Conservation (phyloP, 2,329 filamentous ascomycete species). For the Exophiala phaeomuriformis region DNA sequence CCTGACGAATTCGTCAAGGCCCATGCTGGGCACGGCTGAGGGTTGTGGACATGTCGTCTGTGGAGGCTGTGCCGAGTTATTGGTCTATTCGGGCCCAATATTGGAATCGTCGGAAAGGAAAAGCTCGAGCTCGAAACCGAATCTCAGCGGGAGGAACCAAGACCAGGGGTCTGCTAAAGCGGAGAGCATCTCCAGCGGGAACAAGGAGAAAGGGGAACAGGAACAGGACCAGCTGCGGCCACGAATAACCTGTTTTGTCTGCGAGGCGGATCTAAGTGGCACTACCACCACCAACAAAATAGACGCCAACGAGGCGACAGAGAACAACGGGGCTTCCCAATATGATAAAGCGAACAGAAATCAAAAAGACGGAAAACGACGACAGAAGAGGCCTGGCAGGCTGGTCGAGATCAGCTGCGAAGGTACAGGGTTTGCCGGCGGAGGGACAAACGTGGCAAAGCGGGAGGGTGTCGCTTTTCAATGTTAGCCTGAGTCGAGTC, state of each 20-base stretch:
- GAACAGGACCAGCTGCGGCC: not conserved
- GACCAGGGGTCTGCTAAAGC: constrained; percentile 27
- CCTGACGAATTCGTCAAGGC: constrained; percentile 73
- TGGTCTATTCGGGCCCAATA: constrained; percentile 52
- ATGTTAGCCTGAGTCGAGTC: constrained; percentile 46
- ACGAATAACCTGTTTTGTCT: constrained; percentile 69
- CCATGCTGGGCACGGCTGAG: constrained; percentile 66
- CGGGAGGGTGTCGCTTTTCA: constrained; percentile 75
- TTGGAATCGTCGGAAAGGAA: no score
- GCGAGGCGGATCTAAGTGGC: constrained; percentile 64
- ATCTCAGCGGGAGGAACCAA: constrained; percentile 46
- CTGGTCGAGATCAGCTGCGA: constrained; percentile 75
- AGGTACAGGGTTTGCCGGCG: constrained; percentile 85
- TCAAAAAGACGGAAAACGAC: constrained; percentile 33
- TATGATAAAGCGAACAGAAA: constrained; percentile 18
- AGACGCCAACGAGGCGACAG: not conserved
- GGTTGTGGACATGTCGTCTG: constrained; percentile 84
- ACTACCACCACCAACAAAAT: constrained; percentile 25
- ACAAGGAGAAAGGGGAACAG: not conserved
- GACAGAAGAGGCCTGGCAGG: constrained; percentile 51
- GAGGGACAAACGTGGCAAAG: constrained; percentile 75
- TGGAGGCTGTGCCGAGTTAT: constrained; percentile 73
- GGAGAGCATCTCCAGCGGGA: not conserved
- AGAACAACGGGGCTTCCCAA: not conserved
- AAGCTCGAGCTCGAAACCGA: no score